These are phyloP conservation scores for Alternaria longipes DNA, from an alignment of 2,329 filamentous ascomycete genomes.

Conservation along the genomic window DNA sequence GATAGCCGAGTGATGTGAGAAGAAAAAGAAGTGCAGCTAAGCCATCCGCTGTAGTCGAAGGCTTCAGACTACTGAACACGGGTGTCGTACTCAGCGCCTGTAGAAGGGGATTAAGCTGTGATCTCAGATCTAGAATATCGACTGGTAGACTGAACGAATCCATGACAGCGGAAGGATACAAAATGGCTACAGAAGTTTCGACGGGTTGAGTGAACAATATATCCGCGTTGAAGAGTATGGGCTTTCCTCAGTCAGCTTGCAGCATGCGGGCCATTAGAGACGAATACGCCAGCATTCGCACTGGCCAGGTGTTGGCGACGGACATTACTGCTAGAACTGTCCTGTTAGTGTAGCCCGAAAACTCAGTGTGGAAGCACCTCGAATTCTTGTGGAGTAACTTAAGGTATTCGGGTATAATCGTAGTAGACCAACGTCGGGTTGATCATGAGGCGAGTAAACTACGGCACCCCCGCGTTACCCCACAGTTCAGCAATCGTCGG, in stretches of 20 bases:
- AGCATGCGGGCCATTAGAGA: background rate
- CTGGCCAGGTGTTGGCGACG: background rate
- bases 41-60: constrained; percentile 51
- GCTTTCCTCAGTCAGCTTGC: background rate
- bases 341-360: background rate
- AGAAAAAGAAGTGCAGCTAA: constrained; percentile 50
- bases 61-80: constrained; percentile 32
- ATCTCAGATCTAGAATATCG: constrained; percentile 23
- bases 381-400: background rate
- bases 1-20: constrained; percentile 51
- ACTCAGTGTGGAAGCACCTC: background rate
- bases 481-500: constrained; percentile 10
- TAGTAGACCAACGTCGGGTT: background rate
- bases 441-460: constrained; percentile 3
- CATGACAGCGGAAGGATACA: constrained; percentile 17
- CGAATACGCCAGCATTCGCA: background rate
- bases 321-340: constrained; percentile 11
- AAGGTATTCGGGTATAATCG: background rate
- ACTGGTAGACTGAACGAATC: constrained; percentile 22
- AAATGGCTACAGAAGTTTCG: background rate
- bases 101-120: constrained; percentile 24
- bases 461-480: constrained; percentile 14
- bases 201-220: background rate
- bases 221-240: background rate
- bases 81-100: constrained; percentile 19